Conservation (phyloP, 257 asterid genomes). For the Echium plantagineum region DNA sequence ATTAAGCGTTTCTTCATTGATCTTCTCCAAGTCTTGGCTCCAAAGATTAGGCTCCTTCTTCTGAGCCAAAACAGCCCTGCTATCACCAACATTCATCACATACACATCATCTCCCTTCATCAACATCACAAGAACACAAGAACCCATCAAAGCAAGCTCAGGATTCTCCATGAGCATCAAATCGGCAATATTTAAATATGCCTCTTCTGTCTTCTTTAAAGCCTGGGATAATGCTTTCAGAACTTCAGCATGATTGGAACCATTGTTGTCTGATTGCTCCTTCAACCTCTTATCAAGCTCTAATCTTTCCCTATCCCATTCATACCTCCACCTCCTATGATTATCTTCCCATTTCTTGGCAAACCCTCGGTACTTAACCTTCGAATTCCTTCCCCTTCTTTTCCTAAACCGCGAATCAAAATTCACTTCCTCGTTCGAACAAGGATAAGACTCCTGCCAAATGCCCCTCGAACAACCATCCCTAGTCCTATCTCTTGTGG, state of each 20-base stretch:
- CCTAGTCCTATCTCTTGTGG: slow-evolving; percentile 35
- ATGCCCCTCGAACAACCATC: slow-evolving; percentile 57
- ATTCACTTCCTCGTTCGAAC: slow-evolving; percentile 16
- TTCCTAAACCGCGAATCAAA: slow-evolving; percentile 26
- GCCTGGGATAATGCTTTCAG: slow-evolving; percentile 71
- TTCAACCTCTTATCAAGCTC: slow-evolving; percentile 77
- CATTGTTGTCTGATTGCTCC: slow-evolving; percentile 37
- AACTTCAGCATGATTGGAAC: slow-evolving; percentile 57
- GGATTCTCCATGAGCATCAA: slow-evolving; percentile 74
- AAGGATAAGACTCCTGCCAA: slow-evolving; percentile 52
- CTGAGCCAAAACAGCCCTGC: slow-evolving; percentile 81
- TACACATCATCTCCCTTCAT: slow-evolving; percentile 94
- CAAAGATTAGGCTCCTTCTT: slow-evolving; percentile 77
- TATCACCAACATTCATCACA: slow-evolving; percentile 92
- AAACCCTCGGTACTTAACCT: slow-evolving; percentile 37
- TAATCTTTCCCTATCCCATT: slow-evolving; percentile 82
- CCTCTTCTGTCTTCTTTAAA: slow-evolving; percentile 66
- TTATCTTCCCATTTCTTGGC: slow-evolving; percentile 82
- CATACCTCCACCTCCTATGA: slow-evolving; percentile 83
- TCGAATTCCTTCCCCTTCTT: slow-evolving; percentile 28
- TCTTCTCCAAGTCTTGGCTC: slow-evolving; percentile 94
- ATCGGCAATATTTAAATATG: slow-evolving; percentile 74
- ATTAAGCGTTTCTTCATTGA: slow-evolving; percentile 68
- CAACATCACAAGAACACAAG: slow-evolving; percentile 88
- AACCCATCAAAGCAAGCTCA: slow-evolving; percentile 94